Evolutionary conservation across 805 yeast genomes (phyloP), one percentile per base, ranked within the genome.

Genomic region (Nakazawaea ishiwadae): DNA sequence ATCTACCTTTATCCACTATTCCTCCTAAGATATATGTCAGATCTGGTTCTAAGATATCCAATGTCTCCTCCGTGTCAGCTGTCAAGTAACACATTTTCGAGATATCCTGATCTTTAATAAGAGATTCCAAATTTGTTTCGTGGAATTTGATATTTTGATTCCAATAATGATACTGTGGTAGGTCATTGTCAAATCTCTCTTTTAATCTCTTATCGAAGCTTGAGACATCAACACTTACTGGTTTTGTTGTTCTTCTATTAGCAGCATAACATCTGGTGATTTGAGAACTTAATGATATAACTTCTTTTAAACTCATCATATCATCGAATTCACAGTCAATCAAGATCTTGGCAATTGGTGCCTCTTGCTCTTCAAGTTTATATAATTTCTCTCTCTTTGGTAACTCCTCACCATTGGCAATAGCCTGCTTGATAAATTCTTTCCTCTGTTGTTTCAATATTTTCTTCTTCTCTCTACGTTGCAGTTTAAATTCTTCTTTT

Each of bases 241-340:
- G 75, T 45, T 72, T 68, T 34, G 60, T 55, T 14, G 85, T 75
- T 38, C 77, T 74, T 50, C 84, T 75, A 56, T 84, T 87, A 14
- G 83, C 83, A 6, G 95, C 76, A 59, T 91, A 91, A 37, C 87
- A 73, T 45, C 96, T 70, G 3, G 91, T 79, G 37, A 93, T 71
- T 62, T 91, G 99, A 38, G 79, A 74, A 5, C 88, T 75, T 54
- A 91, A 61, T 16, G 96, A 85, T 2, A 75, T 74, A 34, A 76
- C 67, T 46, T 76, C 81, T 49, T 81, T 81, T 15, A 80, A 85
- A 28, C 73, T 76, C 99, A 93, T 93, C 53, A 84, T 55, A 34
- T 85, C 93, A 55, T 93, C 98, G 59, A 91, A 91, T 12, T 75
- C 84, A 62, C 99, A 91, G 61, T 91, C 99, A 48, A 90, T 55